phyloP scores from a whole-genome alignment of 495 filamentous ascomycete species.

The Neurospora discreta region DNA sequence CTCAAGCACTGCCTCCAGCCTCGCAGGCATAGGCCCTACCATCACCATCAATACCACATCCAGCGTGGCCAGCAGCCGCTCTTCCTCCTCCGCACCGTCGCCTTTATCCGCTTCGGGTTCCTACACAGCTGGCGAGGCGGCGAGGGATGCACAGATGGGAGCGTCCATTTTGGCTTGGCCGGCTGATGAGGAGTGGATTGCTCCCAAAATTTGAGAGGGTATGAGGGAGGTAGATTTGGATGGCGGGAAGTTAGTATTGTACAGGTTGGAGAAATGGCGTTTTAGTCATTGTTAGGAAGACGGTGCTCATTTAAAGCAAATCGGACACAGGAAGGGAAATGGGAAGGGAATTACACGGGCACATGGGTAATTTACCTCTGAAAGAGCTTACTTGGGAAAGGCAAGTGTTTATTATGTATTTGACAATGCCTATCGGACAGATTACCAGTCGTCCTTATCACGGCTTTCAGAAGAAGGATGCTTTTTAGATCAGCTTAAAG shows the following conservation, averaged over 20 bases:
- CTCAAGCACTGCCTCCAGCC: background rate
- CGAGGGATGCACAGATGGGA: conserved; percentile 13
- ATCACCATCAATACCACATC: background rate
- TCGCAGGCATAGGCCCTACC: background rate
- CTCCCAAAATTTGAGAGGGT: background rate
- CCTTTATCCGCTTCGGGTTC: background rate
- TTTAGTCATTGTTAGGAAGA: no score
- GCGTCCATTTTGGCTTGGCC: conserved; percentile 21
- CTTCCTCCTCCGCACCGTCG: background rate
- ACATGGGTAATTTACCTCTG: background rate
- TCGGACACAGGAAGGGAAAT: background rate
- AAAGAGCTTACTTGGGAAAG: background rate
- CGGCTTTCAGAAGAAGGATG: background rate
- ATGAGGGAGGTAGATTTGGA: background rate
- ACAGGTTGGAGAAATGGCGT: background rate
- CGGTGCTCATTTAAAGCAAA: background rate
- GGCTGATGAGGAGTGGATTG: conserved; percentile 13
- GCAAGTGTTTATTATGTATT: background rate
- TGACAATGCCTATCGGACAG: background rate
- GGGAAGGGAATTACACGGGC: background rate
- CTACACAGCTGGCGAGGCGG: conserved; percentile 20
- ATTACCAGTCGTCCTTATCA: background rate
- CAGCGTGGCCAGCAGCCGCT: background rate
- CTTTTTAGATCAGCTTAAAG: background rate
- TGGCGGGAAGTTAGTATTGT: background rate